Conservation (phyloP, 148 eudicot species). For the Nyssa sinensis region DNA sequence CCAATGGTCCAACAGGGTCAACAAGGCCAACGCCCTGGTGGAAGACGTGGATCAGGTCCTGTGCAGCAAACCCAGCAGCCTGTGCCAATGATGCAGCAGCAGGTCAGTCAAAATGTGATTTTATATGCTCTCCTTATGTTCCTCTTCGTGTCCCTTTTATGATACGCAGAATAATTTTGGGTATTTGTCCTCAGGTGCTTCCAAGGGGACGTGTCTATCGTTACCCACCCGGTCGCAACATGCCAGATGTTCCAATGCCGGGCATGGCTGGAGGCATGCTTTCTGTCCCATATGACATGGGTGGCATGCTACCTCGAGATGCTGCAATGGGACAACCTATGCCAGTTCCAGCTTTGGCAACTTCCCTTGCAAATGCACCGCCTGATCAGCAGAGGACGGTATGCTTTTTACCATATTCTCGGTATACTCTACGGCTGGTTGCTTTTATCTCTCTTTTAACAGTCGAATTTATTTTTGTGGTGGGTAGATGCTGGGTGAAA, state of each 20-base stretch:
- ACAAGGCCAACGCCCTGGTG: slow-evolving; percentile 85
- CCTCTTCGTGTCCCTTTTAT: too few species aligned
- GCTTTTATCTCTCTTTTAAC: background rate
- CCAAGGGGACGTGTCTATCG: slow-evolving; percentile 83
- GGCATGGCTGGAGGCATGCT: slow-evolving; percentile 63
- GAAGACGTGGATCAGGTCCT: slow-evolving; percentile 72
- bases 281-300: slow-evolving; percentile 69
- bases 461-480: background rate
- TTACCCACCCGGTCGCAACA: slow-evolving; percentile 75
- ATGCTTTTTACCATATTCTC: slow-evolving; percentile 5
- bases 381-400: slow-evolving; percentile 93
- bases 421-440: background rate
- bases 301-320: slow-evolving; percentile 71
- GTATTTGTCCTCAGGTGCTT: slow-evolving; percentile 48
- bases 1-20: slow-evolving; percentile 81
- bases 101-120: slow-evolving; percentile 38
- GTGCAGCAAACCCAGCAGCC: slow-evolving; percentile 77
- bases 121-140: background rate
- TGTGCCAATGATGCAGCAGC: slow-evolving; percentile 78
- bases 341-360: slow-evolving; percentile 75
- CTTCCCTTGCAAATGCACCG: slow-evolving; percentile 78
- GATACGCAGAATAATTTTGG: background rate
- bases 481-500: slow-evolving; percentile 79
- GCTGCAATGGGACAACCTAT: slow-evolving; percentile 57
- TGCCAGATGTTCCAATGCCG: slow-evolving; percentile 47